These are phyloP conservation scores for Solanum lycopersicoides DNA, from an alignment of 257 asterid genomes.

Conservation along the genomic window DNA sequence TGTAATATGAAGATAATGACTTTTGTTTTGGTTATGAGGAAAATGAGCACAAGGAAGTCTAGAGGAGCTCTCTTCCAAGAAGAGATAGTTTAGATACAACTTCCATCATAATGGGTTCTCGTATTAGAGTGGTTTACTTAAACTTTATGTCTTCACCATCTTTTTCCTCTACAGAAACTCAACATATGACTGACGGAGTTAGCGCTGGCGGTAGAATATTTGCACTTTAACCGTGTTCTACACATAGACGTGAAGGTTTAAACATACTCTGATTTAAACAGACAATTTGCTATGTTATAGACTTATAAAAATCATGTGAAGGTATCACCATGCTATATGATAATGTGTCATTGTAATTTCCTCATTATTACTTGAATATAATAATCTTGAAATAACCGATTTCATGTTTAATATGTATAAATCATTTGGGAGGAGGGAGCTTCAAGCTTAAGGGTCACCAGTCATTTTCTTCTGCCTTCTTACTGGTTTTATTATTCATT, in stretches of 20 bases:
- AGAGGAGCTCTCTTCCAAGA: constrained; percentile 74
- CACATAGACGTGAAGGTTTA: constrained; percentile 88
- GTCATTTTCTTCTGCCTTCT: no score
- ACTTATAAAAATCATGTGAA: no score
- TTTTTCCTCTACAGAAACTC: constrained; percentile 44
- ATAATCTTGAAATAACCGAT: no score
- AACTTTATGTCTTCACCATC: neutral
- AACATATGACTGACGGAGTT: constrained; percentile 93
- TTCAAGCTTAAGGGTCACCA: no score
- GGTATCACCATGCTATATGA: no score
- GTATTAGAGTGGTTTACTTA: neutral
- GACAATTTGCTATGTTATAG: no score
- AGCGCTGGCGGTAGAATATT: constrained; percentile 66
- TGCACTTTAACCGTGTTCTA: constrained; percentile 85
- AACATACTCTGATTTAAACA: neutral
- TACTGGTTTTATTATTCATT: no score
- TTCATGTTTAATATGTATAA: no score
- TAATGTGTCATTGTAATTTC: no score
- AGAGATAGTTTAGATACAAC: constrained; percentile 48
- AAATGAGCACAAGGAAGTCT: constrained; percentile 51
- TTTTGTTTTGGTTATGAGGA: constrained; percentile 29
- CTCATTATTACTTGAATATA: no score
- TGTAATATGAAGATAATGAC: neutral
- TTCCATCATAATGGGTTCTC: neutral
- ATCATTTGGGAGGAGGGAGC: no score